phyloP scores from a whole-genome alignment of 2,329 filamentous ascomycete genomes.

The Plenodomus lindquistii region DNA sequence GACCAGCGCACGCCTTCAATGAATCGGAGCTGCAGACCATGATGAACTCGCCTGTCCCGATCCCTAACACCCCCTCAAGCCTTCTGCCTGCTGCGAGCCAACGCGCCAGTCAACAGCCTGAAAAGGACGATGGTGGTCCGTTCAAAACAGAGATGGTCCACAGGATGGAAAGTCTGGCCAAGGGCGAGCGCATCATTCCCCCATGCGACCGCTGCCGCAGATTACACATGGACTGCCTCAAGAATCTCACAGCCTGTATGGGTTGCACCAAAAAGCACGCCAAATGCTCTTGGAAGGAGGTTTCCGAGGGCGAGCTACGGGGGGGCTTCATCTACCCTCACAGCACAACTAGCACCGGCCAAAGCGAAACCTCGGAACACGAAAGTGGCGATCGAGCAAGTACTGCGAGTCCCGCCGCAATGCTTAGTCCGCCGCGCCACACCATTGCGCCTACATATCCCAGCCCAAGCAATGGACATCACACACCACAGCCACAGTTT shows the following conservation, averaged over 20 bases:
- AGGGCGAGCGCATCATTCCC: constrained; percentile 76
- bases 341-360: constrained; percentile 28
- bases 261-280: constrained; percentile 90
- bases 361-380: constrained; percentile 39
- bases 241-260: constrained; percentile 83
- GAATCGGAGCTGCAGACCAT: constrained; percentile 47
- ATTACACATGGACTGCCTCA: constrained; percentile 78
- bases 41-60: constrained; percentile 55
- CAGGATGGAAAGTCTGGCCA: constrained; percentile 73
- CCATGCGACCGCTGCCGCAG: constrained; percentile 83
- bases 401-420: constrained; percentile 32
- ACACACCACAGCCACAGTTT: constrained; percentile 23
- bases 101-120: constrained; percentile 43
- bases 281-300: constrained; percentile 82
- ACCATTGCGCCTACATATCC: constrained; percentile 25
- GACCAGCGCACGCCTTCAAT: constrained; percentile 31
- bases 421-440: constrained; percentile 30
- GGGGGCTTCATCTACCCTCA: constrained; percentile 29
- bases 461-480: constrained; percentile 19
- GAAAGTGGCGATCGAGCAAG: constrained; percentile 33
- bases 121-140: constrained; percentile 61
- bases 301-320: constrained; percentile 71
- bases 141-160: constrained; percentile 70
- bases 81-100: constrained; percentile 54
- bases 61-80: constrained; percentile 58